Percentiles rank a stretch among this genome's conserved stretches.
Evolutionary conservation across 306 rosid genomes (phyloP).

Genomic region (Gleditsia sinensis): DNA sequence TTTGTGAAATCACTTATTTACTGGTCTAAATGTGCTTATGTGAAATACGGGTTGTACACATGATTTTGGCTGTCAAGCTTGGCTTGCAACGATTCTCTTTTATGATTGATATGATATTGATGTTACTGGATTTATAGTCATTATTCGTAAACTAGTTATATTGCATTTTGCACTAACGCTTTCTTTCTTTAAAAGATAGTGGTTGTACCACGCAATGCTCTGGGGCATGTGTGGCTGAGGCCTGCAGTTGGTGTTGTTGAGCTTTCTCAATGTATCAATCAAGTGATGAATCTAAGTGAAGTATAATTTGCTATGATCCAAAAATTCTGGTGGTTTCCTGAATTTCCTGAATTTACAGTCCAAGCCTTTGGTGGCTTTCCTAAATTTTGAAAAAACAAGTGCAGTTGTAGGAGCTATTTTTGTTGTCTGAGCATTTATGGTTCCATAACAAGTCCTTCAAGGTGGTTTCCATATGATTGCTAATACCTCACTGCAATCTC

Average conservation of each 20-base stretch:
- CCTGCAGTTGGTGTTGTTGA: slow-evolving; percentile 92
- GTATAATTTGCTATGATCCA: background rate
- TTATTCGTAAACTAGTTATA: no score
- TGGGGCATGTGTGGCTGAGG: slow-evolving; percentile 98
- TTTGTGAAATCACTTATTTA: slow-evolving; percentile 12
- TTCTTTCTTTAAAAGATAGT: no score
- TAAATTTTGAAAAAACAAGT: background rate
- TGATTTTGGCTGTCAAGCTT: no score
- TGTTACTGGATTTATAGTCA: no score
- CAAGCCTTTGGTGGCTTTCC: slow-evolving; percentile 19
- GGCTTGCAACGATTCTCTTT: no score
- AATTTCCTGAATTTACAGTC: no score
- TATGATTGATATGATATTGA: no score
- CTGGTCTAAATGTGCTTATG: no score
- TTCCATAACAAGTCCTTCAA: background rate
- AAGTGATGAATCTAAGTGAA: slow-evolving; percentile 51
- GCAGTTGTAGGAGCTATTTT: slow-evolving; percentile 22
- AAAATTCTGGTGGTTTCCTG: no score
- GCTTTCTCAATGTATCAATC: slow-evolving; percentile 92
- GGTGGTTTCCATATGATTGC: background rate
- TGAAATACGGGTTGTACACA: no score
- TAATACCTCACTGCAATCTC: background rate
- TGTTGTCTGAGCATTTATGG: slow-evolving; percentile 13
- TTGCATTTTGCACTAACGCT: no score
- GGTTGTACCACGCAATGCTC: slow-evolving; percentile 83